Conservation (phyloP, 2,329 filamentous ascomycete species). For the Ophiostoma montium region DNA sequence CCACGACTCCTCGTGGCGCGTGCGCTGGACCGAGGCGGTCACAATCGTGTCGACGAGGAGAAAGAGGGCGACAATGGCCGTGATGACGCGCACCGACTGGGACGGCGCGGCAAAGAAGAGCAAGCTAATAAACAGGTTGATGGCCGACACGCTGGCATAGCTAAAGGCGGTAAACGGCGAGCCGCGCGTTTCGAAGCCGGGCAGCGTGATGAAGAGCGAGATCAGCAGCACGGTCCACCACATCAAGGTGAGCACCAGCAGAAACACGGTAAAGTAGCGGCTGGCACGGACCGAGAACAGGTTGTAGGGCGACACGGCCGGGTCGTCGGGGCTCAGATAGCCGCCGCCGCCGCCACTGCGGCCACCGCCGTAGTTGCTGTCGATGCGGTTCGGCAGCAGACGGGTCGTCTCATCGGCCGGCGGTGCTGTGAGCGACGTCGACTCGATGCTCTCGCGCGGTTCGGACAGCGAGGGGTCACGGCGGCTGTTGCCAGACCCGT, state of each 20-base stretch:
- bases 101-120: slow-evolving; percentile 84
- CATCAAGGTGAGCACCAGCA: slow-evolving; percentile 62
- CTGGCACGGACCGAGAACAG: slow-evolving; percentile 78
- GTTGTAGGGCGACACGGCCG: slow-evolving; percentile 86
- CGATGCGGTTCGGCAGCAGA: slow-evolving; percentile 53
- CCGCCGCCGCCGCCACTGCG: background rate
- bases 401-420: slow-evolving; percentile 39
- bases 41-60: slow-evolving; percentile 65
- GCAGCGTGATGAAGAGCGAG: slow-evolving; percentile 79
- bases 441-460: slow-evolving; percentile 5
- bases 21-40: slow-evolving; percentile 57
- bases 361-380: slow-evolving; percentile 23
- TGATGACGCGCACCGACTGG: slow-evolving; percentile 60
- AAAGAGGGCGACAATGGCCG: slow-evolving; percentile 50
- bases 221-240: slow-evolving; percentile 92
- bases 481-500: background rate
- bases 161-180: slow-evolving; percentile 87
- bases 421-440: background rate
- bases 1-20: slow-evolving; percentile 78
- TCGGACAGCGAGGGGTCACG: background rate
- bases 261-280: slow-evolving; percentile 62
- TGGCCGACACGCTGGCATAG: slow-evolving; percentile 64
- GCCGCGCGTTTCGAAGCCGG: slow-evolving; percentile 70
- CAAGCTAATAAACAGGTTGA: slow-evolving; percentile 61
- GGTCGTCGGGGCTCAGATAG: slow-evolving; percentile 66